Conservation (phyloP, 495 filamentous ascomycete genomes). For the Penicillium paradoxum region DNA sequence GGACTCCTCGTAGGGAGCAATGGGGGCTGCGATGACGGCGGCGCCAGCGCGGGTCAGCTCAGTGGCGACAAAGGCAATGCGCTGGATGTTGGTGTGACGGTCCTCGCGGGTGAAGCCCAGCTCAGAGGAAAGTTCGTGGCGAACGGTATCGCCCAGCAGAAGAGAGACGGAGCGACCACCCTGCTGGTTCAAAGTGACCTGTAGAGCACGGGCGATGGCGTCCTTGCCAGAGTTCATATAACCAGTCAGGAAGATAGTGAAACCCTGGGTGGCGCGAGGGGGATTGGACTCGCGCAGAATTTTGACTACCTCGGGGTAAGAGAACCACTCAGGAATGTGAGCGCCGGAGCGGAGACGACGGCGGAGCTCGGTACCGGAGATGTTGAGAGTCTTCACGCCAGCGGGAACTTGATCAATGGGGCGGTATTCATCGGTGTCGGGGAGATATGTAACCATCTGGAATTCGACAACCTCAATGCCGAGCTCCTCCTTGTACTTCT, state of each 20-base stretch:
- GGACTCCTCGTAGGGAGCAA: conserved; percentile 82
- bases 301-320: conserved; percentile 95
- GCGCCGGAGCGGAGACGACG: conserved; percentile 80
- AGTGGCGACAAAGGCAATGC: conserved; percentile 92
- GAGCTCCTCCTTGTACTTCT: conserved; percentile 93
- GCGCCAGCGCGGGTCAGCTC: conserved; percentile 91
- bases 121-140: conserved; percentile 87
- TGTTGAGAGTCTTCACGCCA: conserved; percentile 88
- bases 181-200: conserved; percentile 98
- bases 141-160: conserved; percentile 91
- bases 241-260: conserved; percentile 96
- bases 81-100: conserved; percentile 90
- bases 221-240: conserved; percentile 97
- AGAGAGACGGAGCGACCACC: conserved; percentile 91
- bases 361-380: conserved; percentile 93
- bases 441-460: conserved; percentile 99
- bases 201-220: conserved; percentile 87
- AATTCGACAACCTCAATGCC: conserved; percentile 98
- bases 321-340: conserved; percentile 99
- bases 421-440: conserved; percentile 92
- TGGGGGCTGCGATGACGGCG: conserved; percentile 95
- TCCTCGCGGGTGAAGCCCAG: conserved; percentile 92
- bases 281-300: conserved; percentile 94
- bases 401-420: conserved; percentile 83
- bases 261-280: conserved; percentile 81